Percentiles rank a stretch among this genome's conserved stretches.
phyloP scores from a whole-genome alignment of 257 asterid species.

The Fraxinus quadrangulata region DNA sequence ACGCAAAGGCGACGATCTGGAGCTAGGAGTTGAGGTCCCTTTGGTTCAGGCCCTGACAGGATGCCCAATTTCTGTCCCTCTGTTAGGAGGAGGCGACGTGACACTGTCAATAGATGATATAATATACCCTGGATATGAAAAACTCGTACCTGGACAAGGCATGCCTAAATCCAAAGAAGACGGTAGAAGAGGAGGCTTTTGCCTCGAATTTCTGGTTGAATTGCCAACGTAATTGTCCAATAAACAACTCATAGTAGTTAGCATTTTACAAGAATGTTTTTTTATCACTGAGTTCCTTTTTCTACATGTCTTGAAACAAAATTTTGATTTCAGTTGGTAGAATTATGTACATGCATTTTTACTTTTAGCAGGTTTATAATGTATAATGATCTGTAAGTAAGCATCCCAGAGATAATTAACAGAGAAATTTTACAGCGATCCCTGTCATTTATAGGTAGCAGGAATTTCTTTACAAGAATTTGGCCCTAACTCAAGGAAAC shows the following conservation, averaged over 20 bases:
- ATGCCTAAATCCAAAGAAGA: slow-evolving; percentile 62
- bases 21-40: slow-evolving; percentile 84
- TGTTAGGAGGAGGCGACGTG: slow-evolving; percentile 70
- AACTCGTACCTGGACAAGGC: slow-evolving; percentile 72
- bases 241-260: slow-evolving; percentile 55
- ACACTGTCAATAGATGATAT: slow-evolving; percentile 53
- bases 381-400: neutral
- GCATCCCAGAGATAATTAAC: neutral
- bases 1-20: slow-evolving; percentile 72
- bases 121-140: slow-evolving; percentile 78
- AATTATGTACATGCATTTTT: neutral
- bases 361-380: neutral
- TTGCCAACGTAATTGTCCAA: slow-evolving; percentile 62
- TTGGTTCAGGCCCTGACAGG: slow-evolving; percentile 86
- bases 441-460: neutral
- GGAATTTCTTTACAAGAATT: neutral
- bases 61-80: slow-evolving; percentile 62
- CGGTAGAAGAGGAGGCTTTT: slow-evolving; percentile 69
- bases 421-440: neutral
- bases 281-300: slow-evolving; percentile 15
- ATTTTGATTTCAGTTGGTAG: neutral
- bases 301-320: neutral
- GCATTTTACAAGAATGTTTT: slow-evolving; percentile 47
- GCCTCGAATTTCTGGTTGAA: slow-evolving; percentile 71
- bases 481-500: neutral